phyloP scores from a whole-genome alignment of 805 yeast species.

The Yarrowia sp. region DNA sequence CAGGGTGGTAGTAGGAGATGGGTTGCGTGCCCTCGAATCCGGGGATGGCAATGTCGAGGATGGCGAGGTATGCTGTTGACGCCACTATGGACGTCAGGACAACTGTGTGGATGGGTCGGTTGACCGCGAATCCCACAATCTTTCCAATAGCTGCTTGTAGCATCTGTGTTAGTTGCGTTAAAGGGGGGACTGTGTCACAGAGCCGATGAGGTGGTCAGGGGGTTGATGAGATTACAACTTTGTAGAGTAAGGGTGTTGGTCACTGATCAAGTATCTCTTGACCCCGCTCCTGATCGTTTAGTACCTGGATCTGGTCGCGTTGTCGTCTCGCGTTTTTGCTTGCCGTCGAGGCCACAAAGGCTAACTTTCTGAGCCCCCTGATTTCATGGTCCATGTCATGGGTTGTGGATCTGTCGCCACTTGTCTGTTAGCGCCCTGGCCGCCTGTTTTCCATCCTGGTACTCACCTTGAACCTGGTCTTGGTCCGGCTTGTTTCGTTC shows the following conservation, averaged over 20 bases:
- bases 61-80: slow-evolving; percentile 72
- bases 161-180: slow-evolving; percentile 21
- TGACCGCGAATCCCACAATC: slow-evolving; percentile 43
- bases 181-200: background rate
- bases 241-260: background rate
- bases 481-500: slow-evolving; percentile 25
- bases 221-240: background rate
- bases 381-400: background rate
- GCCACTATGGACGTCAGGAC: slow-evolving; percentile 69
- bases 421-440: background rate
- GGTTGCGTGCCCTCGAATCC: slow-evolving; percentile 28
- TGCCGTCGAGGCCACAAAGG: slow-evolving; percentile 17
- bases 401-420: background rate
- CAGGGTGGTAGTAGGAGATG: slow-evolving; percentile 30
- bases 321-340: background rate
- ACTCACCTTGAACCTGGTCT: slow-evolving; percentile 25
- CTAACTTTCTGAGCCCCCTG: slow-evolving; percentile 18
- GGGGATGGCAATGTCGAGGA: slow-evolving; percentile 43
- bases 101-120: slow-evolving; percentile 82
- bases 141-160: slow-evolving; percentile 22
- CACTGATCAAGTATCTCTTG: background rate
- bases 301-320: background rate
- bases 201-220: background rate
- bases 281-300: background rate
- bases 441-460: background rate